Evolutionary conservation across 768 basidiomycete species (phyloP), one percentile per base, ranked within the genome.

Genomic region (Gymnopilus dilepis): DNA sequence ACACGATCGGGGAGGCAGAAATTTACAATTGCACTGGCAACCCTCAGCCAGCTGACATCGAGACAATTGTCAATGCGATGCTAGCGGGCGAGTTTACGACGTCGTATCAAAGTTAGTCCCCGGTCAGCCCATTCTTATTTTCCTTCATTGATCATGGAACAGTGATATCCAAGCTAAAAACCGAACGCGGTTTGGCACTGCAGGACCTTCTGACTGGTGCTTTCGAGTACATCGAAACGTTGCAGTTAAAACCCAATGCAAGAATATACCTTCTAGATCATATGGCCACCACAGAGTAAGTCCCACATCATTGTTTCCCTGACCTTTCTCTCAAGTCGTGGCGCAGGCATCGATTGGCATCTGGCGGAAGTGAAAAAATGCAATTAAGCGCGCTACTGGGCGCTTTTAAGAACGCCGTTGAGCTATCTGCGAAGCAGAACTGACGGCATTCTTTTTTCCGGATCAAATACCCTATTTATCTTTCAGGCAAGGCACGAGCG

Each of bases 21-120:
- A 87, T 99, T 22, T 99, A 99, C 74, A 94, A 91, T 66, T 99
- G 97, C 73, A 99, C 97, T 0, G 97, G 97, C 40, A 96, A 89
- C 67, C 97, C 97, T 19, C 95, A 98, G 72, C 97, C 97, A 0
- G 84, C 86, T 26, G 97, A 99, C 75, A 94, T 99, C 47, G 94
- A 96, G 71, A 85, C 86, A 11, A 91, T 99, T 40, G 93, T 99
- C 31, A 89, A 93, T 64, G 93, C 92, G 8, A 99, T 99, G 97
- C 85, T 99, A 70, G 85, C 90, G 4, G 95, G 98, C 67, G 95
- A 97, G 68, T 99, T 99, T 66, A 95, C 94, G 1, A 95, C 91
- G 0, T 88, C 91, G 17, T 95, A 95, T 72, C 86, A 88, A 69
- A 86, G 93, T 93, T 64, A 40, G 86, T 73, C 38, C 41, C n/a